Evolutionary conservation across 2,329 filamentous ascomycete genomes (phyloP).

Genomic region (Ceratocystis ficicola): DNA sequence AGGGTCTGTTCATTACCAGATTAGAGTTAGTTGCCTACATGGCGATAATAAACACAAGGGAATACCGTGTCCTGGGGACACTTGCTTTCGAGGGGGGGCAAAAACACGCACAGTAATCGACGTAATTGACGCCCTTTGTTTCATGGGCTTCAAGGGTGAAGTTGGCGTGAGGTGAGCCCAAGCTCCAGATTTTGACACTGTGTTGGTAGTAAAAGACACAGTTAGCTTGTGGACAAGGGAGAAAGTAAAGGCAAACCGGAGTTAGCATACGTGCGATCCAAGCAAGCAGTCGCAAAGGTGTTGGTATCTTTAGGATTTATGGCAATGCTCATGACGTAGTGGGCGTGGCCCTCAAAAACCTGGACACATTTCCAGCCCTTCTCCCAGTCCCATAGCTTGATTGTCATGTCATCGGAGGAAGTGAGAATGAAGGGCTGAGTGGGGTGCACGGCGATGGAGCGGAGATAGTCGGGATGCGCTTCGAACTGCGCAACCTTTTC

Average conservation of each 20-base stretch:
- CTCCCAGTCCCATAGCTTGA: conserved; percentile 98
- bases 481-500: conserved; percentile 97
- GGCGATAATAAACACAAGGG: neutral
- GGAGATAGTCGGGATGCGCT: conserved; percentile 96
- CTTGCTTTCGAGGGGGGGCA: neutral
- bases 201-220: neutral
- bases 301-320: conserved; percentile 98
- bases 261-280: conserved; percentile 49
- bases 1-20: conserved; percentile 33
- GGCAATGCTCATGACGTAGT: conserved; percentile 91
- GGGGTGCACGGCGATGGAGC: conserved; percentile 89
- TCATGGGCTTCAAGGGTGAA: conserved; percentile 96
- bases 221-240: neutral
- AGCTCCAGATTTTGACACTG: conserved; percentile 95
- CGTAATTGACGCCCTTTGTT: conserved; percentile 93
- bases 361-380: conserved; percentile 97
- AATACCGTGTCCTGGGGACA: neutral
- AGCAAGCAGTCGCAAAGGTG: conserved; percentile 80
- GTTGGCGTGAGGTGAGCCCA: conserved; percentile 87
- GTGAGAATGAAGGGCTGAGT: conserved; percentile 92
- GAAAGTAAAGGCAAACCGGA: neutral
- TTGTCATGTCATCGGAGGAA: conserved; percentile 95
- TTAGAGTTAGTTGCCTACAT: neutral
- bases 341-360: conserved; percentile 89
- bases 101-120: conserved; percentile 54